Conservation (phyloP, 257 asterid species). For the Solanum piurae region DNA sequence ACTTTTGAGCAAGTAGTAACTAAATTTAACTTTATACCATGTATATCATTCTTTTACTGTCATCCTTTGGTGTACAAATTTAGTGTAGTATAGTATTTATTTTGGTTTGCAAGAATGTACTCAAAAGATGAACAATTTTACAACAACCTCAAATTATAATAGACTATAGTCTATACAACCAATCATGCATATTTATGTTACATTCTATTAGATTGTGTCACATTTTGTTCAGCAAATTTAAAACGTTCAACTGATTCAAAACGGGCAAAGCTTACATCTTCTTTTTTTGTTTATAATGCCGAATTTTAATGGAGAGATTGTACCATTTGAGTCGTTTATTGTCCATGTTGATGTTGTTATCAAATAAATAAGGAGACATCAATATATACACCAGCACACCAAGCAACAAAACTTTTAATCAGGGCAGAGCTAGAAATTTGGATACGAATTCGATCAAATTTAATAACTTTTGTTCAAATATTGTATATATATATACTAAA, state of each 20-base stretch:
- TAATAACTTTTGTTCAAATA: too few relatives aligned
- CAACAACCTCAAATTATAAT: neutral
- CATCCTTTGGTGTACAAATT: neutral
- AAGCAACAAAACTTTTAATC: neutral
- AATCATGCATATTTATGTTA: neutral
- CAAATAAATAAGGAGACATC: neutral
- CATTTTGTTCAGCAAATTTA: neutral
- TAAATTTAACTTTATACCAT: neutral
- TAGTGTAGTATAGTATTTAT: neutral
- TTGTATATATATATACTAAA: too few relatives aligned
- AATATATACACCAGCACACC: neutral
- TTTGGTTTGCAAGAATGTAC: neutral
- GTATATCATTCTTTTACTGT: neutral
- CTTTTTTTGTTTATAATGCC: too few relatives aligned
- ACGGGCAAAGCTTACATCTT: too few relatives aligned
- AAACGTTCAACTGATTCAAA: neutral
- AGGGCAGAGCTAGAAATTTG: too few relatives aligned
- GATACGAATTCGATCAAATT: neutral
- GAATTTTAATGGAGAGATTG: neutral
- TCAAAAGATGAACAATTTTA: neutral
- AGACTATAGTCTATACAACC: neutral
- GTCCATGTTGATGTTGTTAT: neutral
- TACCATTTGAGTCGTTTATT: neutral
- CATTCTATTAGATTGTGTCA: neutral
- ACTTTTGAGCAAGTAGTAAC: neutral